A percentile compares a stretch with the other conserved stretches of the same genome.
phyloP scores from a whole-genome alignment of 176 grass and related monocot species.

The Poa annua region DNA sequence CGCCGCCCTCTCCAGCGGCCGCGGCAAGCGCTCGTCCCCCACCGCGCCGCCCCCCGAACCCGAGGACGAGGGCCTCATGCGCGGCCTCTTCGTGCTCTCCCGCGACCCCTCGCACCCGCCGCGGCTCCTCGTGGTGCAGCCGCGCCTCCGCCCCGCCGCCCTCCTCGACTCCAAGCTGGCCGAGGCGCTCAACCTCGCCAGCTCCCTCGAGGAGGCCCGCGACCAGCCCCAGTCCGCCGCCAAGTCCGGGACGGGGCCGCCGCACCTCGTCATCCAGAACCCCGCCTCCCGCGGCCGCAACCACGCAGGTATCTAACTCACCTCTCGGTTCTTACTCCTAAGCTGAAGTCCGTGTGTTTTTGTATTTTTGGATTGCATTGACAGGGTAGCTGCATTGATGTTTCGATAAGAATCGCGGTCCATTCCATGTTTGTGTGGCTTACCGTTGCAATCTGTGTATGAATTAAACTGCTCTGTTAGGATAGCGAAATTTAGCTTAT shows the following conservation, averaged over 20 bases:
- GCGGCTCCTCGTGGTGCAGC: slow-evolving; percentile 83
- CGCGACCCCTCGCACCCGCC: slow-evolving; percentile 62
- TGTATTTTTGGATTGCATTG: not conserved
- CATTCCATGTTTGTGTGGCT: not conserved
- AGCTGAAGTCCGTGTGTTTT: slow-evolving; percentile 18
- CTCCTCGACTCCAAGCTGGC: slow-evolving; percentile 83
- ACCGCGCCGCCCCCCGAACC: slow-evolving; percentile 40
- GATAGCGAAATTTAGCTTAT: not conserved
- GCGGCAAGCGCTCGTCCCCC: slow-evolving; percentile 49
- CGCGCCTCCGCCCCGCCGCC: slow-evolving; percentile 70
- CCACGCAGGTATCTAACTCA: slow-evolving; percentile 56
- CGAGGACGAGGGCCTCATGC: slow-evolving; percentile 47
- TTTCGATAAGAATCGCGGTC: not conserved
- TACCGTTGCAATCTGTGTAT: not conserved
- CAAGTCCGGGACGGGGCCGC: slow-evolving; percentile 56
- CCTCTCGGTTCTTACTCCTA: slow-evolving; percentile 6
- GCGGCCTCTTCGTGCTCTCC: slow-evolving; percentile 60
- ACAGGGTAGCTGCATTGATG: not conserved
- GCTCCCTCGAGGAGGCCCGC: slow-evolving; percentile 86
- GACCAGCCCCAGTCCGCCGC: slow-evolving; percentile 50
- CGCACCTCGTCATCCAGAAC: slow-evolving; percentile 88
- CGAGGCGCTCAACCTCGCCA: slow-evolving; percentile 91
- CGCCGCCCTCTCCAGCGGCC: slow-evolving; percentile 50
- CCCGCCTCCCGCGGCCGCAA: slow-evolving; percentile 61
- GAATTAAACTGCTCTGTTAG: not conserved